phyloP scores from a whole-genome alignment of 352 stramenopile genomes.

The Phytophthora kernoviae region DNA sequence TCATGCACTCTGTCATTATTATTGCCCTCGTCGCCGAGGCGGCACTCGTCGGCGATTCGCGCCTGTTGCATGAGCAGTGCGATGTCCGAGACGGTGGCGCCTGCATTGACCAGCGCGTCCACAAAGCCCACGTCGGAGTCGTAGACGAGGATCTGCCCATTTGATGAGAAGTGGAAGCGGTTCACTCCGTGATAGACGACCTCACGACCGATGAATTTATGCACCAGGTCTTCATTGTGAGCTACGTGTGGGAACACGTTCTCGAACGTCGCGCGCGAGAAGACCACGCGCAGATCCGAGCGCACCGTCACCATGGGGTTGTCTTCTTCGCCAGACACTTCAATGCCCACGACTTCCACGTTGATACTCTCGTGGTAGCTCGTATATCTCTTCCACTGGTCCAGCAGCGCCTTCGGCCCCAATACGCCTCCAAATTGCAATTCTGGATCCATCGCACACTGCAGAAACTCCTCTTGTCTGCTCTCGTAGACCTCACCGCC shows the following conservation, averaged over 20 bases:
- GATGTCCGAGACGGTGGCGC: conserved; percentile 49
- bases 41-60: conserved; percentile 45
- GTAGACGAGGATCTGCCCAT: conserved; percentile 55
- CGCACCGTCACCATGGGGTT: conserved; percentile 51
- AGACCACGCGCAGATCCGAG: conserved; percentile 50
- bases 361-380: conserved; percentile 37
- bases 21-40: conserved; percentile 35
- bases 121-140: conserved; percentile 68
- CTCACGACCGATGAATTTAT: conserved; percentile 48
- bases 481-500: conserved; percentile 17
- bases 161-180: conserved; percentile 51
- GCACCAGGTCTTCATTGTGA: conserved; percentile 50
- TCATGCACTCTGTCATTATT: conserved; percentile 10
- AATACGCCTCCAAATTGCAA: conserved; percentile 28
- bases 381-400: conserved; percentile 56
- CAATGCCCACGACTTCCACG: conserved; percentile 42
- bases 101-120: conserved; percentile 45
- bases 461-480: conserved; percentile 43
- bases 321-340: conserved; percentile 46
- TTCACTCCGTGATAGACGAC: conserved; percentile 59
- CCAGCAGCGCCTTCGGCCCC: conserved; percentile 31
- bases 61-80: conserved; percentile 54
- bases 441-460: conserved; percentile 42
- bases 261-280: conserved; percentile 53
- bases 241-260: conserved; percentile 68